These are phyloP conservation scores for Candida sithepensis DNA, from an alignment of 805 yeast species.

Conservation along the genomic window DNA sequence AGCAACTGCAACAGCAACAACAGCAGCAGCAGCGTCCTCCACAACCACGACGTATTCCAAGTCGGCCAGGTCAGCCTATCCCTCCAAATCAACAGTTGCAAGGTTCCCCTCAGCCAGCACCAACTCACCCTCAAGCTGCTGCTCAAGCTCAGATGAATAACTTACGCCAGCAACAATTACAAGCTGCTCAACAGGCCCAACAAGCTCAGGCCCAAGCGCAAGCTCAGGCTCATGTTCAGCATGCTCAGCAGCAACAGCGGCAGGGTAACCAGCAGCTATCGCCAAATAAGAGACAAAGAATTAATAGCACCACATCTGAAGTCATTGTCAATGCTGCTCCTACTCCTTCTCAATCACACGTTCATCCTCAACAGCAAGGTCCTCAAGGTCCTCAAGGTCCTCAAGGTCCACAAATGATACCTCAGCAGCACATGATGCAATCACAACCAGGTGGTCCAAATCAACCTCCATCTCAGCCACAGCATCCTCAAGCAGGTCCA, in stretches of 20 bases:
- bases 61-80: not conserved
- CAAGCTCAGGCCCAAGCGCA: constrained; percentile 21
- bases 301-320: constrained; percentile 13
- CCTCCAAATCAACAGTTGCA: constrained; percentile 1
- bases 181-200: constrained; percentile 26
- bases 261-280: constrained; percentile 12
- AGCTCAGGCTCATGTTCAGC: constrained; percentile 19
- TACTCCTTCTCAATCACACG: constrained; percentile 9
- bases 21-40: constrained; percentile 8
- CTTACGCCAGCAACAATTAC: constrained; percentile 24
- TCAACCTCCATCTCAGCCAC: constrained; percentile 10
- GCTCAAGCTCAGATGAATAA: constrained; percentile 28
- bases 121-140: constrained; percentile 23
- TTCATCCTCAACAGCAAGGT: constrained; percentile 9
- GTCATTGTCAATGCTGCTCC: constrained; percentile 8
- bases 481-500: constrained; percentile 4
- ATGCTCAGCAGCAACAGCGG: constrained; percentile 8
- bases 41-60: constrained; percentile 2
- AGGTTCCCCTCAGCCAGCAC: constrained; percentile 2
- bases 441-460: not conserved
- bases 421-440: constrained; percentile 1
- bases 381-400: constrained; percentile 16
- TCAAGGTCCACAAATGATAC: constrained; percentile 11
- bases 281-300: constrained; percentile 25
- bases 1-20: constrained; percentile 17